Conservation (phyloP, 768 basidiomycete genomes). For the Agaricus blazei region DNA sequence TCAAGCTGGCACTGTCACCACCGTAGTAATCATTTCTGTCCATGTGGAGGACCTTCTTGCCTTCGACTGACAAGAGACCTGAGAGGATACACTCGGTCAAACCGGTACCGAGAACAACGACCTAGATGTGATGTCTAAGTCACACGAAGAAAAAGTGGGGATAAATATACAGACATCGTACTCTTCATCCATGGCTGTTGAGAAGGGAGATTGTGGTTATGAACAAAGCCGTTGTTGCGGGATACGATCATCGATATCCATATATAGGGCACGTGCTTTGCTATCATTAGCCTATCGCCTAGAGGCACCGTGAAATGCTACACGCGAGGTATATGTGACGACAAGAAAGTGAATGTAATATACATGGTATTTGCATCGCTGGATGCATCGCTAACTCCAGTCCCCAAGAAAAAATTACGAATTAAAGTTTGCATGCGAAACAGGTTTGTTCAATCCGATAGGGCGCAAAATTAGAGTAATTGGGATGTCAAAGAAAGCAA, state of each 20-base stretch:
- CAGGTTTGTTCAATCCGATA: slow-evolving; percentile 12
- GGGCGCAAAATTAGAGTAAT: neutral
- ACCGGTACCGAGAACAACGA: slow-evolving; percentile 92
- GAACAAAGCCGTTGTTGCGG: slow-evolving; percentile 17
- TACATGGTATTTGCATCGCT: slow-evolving; percentile 1
- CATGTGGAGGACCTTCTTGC: slow-evolving; percentile 99
- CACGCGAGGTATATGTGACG: slow-evolving; percentile 3
- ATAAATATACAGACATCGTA: slow-evolving; percentile 67
- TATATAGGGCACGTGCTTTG: slow-evolving; percentile 10
- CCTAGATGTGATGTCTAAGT: slow-evolving; percentile 35
- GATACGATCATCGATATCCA: slow-evolving; percentile 11
- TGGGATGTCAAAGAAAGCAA: neutral
- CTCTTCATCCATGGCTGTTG: slow-evolving; percentile 88
- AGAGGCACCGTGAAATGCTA: neutral
- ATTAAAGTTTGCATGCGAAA: neutral
- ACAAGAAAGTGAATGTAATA: slow-evolving; percentile 7
- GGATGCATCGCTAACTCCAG: neutral
- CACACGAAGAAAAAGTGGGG: slow-evolving; percentile 13
- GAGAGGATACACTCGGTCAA: slow-evolving; percentile 98
- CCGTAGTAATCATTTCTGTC: slow-evolving; percentile 99
- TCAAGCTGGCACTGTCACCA: slow-evolving; percentile 94
- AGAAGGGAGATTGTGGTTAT: slow-evolving; percentile 13
- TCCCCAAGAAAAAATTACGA: slow-evolving; percentile 9
- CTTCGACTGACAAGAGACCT: slow-evolving; percentile 96
- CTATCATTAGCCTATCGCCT: slow-evolving; percentile 1